Conservation (phyloP, 2,329 filamentous ascomycete genomes). For the Neonectria sp. region DNA sequence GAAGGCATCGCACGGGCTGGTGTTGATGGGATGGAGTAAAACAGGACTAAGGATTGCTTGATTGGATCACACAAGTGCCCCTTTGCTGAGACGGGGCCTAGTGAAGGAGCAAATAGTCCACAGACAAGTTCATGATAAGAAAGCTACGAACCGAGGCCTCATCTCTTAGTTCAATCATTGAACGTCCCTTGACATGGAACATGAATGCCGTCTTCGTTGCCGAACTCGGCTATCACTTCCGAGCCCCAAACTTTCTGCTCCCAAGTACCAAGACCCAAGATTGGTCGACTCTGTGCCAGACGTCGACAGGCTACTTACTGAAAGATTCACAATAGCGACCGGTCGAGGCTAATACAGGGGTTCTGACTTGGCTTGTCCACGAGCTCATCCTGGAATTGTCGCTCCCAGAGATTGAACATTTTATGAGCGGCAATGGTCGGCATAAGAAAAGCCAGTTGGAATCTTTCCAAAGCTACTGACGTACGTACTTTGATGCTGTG, state of each 20-base stretch:
- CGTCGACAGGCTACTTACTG: conserved; percentile 9
- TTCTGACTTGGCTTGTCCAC: background rate
- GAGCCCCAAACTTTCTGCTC: background rate
- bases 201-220: conserved; percentile 13
- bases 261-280: background rate
- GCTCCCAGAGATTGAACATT: conserved; percentile 7
- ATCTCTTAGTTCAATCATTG: background rate
- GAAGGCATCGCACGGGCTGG: conserved; percentile 42
- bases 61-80: conserved; percentile 4
- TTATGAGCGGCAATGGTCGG: conserved; percentile 34
- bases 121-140: no score
- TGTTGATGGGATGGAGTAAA: background rate
- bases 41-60: background rate
- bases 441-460: conserved; percentile 16
- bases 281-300: conserved; percentile 9
- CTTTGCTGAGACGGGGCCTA: background rate
- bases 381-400: background rate
- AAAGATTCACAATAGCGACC: background rate
- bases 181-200: background rate
- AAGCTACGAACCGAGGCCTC: background rate
- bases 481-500: background rate
- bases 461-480: background rate
- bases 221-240: conserved; percentile 26
- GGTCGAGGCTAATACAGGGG: no score
- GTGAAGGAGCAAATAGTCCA: background rate